These are phyloP conservation scores for Rhodocollybia butyracea DNA, from an alignment of 768 basidiomycete genomes.

Conservation along the genomic window DNA sequence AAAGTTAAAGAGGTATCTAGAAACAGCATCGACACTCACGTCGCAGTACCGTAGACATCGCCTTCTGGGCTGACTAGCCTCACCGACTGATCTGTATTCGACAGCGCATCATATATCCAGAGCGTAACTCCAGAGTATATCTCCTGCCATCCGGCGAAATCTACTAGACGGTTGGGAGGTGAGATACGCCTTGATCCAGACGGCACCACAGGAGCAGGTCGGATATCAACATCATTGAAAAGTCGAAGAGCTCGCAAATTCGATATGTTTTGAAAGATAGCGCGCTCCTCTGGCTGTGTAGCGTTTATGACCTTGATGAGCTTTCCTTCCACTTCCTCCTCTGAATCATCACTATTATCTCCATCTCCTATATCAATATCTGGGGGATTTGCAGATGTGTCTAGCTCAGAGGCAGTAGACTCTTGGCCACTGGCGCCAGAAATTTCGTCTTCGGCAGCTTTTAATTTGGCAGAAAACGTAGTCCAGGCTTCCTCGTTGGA, in stretches of 20 bases:
- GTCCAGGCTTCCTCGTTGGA: constrained; percentile 66
- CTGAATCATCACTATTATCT: constrained; percentile 30
- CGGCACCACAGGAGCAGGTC: constrained; percentile 46
- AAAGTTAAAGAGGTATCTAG: background rate
- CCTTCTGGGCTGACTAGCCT: constrained; percentile 60
- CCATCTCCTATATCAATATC: constrained; percentile 27
- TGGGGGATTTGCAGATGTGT: background rate
- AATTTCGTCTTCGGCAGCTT: constrained; percentile 57
- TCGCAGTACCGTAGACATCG: constrained; percentile 74
- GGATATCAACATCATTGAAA: constrained; percentile 69
- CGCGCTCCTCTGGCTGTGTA: constrained; percentile 35
- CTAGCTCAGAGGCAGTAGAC: constrained; percentile 15
- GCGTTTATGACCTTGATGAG: constrained; percentile 54
- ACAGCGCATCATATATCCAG: constrained; percentile 73
- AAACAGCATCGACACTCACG: constrained; percentile 42
- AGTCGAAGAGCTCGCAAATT: constrained; percentile 67
- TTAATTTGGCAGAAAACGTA: constrained; percentile 46
- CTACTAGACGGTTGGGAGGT: constrained; percentile 57
- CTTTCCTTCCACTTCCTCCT: constrained; percentile 27
- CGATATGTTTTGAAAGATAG: constrained; percentile 46
- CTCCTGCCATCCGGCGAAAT: constrained; percentile 68
- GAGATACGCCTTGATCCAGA: constrained; percentile 41
- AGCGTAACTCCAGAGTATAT: constrained; percentile 63
- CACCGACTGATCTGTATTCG: constrained; percentile 64
- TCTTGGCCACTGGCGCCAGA: constrained; percentile 21